Base-by-base conservation (phyloP, 2,329 filamentous ascomycete species). In the Zymoseptoria passerinii region DNA sequence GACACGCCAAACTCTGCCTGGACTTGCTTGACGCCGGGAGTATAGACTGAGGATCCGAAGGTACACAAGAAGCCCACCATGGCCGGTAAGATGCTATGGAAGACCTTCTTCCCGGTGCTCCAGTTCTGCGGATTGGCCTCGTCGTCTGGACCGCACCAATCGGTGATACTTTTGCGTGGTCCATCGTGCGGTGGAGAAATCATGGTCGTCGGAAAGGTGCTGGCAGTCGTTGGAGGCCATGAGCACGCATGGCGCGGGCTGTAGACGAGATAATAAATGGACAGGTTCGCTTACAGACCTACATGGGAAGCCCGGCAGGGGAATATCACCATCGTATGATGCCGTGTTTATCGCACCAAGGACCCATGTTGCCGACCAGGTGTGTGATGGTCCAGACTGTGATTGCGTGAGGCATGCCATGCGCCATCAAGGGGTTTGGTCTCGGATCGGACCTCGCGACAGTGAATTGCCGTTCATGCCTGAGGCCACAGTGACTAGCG, bases 1-100 rank as follows among this genome's bases (percentile, higher is more conserved):
- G 76, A 77, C 16, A 84, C 76, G 53, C 75, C 63, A 67, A 87
- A 87, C 7, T 81, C 74, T 0, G 66, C 48, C 71, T 78, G 78
- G 8, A 87, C 67, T 3, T 80, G 71, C 40, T 28, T 9, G 44
- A 56, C 28, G 40, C 55, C 55, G 10, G 53, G 59, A 8, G 64
- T 67, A 52, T 68, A 68, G 28, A 63, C 65, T 4, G 58, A 48
- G 1, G 53, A 54, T 13, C 61, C 62, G 50, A 56, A 53, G 20
- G 82, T 73, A 13, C 70, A 60, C 16, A 64, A 52, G 61, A 68
- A 44, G 51, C 52, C 51, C 55, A 66, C 54, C 60, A 64, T 27
- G 28, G 52, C 16, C 6, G 55, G 56, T 9, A 61, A 44, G 4
- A 50, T 20, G 23, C 23, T 55, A 19, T 58, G 58, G 49, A 51